A percentile compares a stretch with the other conserved stretches of the same genome.
Evolutionary conservation across 139 green algal species (phyloP).

Genomic region (Chlorella vulgaris): DNA sequence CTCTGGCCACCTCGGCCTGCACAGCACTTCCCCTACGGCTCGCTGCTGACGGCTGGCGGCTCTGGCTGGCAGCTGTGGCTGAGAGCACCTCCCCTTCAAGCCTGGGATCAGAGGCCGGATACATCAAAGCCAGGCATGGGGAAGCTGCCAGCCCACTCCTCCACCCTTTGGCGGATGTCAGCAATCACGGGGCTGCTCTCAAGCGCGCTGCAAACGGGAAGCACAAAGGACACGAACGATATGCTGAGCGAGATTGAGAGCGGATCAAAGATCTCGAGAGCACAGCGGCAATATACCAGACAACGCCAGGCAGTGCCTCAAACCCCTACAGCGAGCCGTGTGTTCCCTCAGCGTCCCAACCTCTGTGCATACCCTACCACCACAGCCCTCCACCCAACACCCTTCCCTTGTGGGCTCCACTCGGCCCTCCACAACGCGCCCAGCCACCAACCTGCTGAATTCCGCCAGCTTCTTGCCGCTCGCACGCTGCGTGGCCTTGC

Average conservation of each 20-base stretch:
- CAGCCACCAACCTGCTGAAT: conserved; percentile 62
- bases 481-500: conserved; percentile 78
- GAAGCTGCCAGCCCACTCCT: conserved; percentile 60
- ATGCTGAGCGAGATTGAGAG: not conserved
- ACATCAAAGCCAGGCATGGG: conserved; percentile 70
- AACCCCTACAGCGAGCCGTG: too few relatives aligned
- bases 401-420: too few relatives aligned
- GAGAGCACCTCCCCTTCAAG: not conserved
- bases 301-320: too few relatives aligned
- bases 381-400: too few relatives aligned
- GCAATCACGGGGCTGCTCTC: conserved; percentile 43
- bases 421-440: not conserved
- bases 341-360: too few relatives aligned
- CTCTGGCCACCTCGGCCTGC: too few relatives aligned
- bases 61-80: not conserved
- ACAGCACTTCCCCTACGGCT: too few relatives aligned
- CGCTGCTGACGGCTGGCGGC: too few relatives aligned
- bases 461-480: conserved; percentile 89
- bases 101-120: conserved; percentile 23
- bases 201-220: conserved; percentile 30
- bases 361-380: too few relatives aligned
- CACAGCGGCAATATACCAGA: too few relatives aligned
- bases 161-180: conserved; percentile 50
- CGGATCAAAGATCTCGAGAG: not conserved
- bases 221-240: not conserved